Conservation (phyloP, 169 alveolate species). For the Theileria orientalis region DNA sequence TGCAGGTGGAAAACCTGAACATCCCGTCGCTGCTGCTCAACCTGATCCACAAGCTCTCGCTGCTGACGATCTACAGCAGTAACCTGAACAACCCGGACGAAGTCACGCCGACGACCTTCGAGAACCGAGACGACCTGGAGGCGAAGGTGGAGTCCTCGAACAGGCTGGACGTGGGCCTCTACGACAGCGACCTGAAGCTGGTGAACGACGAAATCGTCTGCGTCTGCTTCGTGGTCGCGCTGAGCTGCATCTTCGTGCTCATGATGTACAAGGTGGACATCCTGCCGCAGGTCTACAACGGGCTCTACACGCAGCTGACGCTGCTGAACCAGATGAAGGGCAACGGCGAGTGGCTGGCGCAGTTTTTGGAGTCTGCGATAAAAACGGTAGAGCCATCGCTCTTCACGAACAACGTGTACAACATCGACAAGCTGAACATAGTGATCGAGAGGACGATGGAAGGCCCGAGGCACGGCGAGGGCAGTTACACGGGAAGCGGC, state of each 20-base stretch:
- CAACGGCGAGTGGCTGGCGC: conserved; percentile 35
- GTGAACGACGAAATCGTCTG: conserved; percentile 9
- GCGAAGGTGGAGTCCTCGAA: neutral
- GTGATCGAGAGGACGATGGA: neutral
- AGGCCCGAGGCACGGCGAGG: neutral
- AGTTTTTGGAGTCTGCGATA: conserved; percentile 35
- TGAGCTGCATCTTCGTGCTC: conserved; percentile 23
- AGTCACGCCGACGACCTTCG: neutral
- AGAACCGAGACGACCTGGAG: neutral
- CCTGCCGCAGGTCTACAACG: conserved; percentile 53
- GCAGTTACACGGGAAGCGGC: neutral
- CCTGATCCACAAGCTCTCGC: neutral
- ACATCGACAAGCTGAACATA: neutral
- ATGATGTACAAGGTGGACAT: conserved; percentile 34
- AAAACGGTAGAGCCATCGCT: conserved; percentile 45
- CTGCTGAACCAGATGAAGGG: conserved; percentile 42
- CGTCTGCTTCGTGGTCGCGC: conserved; percentile 39
- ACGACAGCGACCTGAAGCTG: conserved; percentile 5
- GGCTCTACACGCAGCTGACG: conserved; percentile 35
- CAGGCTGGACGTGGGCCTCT: conserved; percentile 2
- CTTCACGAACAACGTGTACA: conserved; percentile 18
- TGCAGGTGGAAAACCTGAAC: neutral
- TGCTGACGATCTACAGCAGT: conserved; percentile 8
- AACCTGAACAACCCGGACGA: neutral
- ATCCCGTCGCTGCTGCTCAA: conserved; percentile 9